Conservation (phyloP, 164 flowering plant species). For the Stephania yunnanensis region DNA sequence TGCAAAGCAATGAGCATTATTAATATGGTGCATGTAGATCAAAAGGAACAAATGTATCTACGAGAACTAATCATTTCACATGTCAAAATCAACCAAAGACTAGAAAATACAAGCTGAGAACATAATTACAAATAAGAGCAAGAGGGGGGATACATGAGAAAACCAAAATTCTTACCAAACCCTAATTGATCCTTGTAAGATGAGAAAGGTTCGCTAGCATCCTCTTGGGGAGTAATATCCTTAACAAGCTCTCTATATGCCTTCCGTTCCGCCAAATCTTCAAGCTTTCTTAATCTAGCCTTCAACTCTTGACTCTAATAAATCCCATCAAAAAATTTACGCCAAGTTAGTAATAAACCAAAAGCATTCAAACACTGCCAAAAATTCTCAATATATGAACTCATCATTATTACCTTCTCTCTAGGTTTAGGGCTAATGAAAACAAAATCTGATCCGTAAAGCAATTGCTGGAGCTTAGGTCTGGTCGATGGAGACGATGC, state of each 20-base stretch:
- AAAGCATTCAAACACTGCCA: background rate
- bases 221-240: slow-evolving; percentile 62
- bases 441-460: slow-evolving; percentile 52
- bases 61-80: background rate
- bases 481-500: slow-evolving; percentile 36
- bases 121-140: background rate
- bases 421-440: slow-evolving; percentile 74
- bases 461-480: slow-evolving; percentile 39
- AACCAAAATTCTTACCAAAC: slow-evolving; percentile 45
- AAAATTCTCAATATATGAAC: background rate
- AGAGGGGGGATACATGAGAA: background rate
- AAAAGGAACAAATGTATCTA: no score
- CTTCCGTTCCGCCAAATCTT: slow-evolving; percentile 57
- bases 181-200: slow-evolving; percentile 88
- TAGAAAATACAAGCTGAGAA: background rate
- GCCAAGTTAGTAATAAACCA: slow-evolving; percentile 3
- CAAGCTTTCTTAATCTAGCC: slow-evolving; percentile 62
- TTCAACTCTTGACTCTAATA: slow-evolving; percentile 74
- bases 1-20: no score
- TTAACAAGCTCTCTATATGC: slow-evolving; percentile 75
- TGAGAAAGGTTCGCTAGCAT: slow-evolving; percentile 61
- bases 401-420: slow-evolving; percentile 48
- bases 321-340: background rate
- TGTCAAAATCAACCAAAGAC: background rate
- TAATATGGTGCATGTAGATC: no score